Conservation (phyloP, 1,284 basidiomycete species). For the Lignosus rhinocerotis region DNA sequence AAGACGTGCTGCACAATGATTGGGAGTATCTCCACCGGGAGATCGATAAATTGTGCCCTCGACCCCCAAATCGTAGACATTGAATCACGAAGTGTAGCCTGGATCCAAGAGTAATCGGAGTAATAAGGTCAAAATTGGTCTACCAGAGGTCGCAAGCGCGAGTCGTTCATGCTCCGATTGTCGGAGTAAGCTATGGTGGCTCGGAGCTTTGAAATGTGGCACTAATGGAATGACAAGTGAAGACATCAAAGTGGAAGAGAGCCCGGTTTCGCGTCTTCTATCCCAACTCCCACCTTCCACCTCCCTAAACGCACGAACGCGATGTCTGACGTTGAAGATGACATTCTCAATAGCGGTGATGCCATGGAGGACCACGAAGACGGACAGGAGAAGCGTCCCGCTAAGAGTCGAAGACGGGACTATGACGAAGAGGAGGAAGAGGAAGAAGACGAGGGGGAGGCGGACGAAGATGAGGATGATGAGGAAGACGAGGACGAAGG, state of each 20-base stretch:
- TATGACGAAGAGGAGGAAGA: conserved; percentile 50
- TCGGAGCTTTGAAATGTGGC: too few species aligned
- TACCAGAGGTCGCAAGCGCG: too few species aligned
- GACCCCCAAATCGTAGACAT: background rate
- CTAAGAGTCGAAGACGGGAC: conserved; percentile 29
- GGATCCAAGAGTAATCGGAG: too few species aligned
- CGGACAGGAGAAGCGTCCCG: conserved; percentile 29
- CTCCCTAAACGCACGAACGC: conserved; percentile 11
- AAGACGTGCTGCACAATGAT: conserved; percentile 50
- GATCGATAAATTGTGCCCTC: conserved; percentile 23
- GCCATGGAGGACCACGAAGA: conserved; percentile 36
- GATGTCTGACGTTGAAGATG: conserved; percentile 60
- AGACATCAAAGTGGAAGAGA: too few species aligned
- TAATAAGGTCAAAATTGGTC: too few species aligned
- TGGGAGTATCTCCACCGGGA: conserved; percentile 64
- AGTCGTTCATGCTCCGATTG: background rate
- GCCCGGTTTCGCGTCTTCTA: background rate
- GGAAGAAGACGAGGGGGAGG: conserved; percentile 50
- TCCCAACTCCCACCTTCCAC: background rate
- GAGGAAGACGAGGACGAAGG: conserved; percentile 44
- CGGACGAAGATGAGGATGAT: conserved; percentile 49
- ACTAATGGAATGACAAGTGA: too few species aligned
- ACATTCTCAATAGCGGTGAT: conserved; percentile 23
- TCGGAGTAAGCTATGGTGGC: background rate
- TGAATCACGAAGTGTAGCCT: background rate